Conservation (phyloP, 73 alveolate species). For the Paramecium primaurelia region DNA sequence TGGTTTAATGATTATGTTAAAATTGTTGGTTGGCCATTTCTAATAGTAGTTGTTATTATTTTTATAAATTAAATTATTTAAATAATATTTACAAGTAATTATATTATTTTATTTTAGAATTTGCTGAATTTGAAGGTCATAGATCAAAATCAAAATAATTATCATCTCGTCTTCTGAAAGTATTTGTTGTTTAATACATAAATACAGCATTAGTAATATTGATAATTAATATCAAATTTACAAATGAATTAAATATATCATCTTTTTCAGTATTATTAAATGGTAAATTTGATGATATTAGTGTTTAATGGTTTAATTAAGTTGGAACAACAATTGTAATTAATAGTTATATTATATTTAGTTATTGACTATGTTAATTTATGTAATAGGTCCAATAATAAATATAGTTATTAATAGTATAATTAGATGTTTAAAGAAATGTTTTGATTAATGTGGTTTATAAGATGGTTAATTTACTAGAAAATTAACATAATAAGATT, state of each 20-base stretch:
- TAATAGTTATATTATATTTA: background rate
- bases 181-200: background rate
- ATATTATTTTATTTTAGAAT: background rate
- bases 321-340: constrained; percentile 48
- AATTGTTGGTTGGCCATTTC: constrained; percentile 37
- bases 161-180: background rate
- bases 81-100: background rate
- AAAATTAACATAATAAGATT: constrained; percentile 17
- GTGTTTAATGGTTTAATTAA: constrained; percentile 31
- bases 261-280: background rate
- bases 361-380: constrained; percentile 30
- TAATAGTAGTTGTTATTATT: constrained; percentile 3
- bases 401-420: background rate
- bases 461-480: background rate
- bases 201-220: constrained; percentile 38
- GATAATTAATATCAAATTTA: background rate
- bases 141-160: constrained; percentile 19
- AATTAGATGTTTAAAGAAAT: background rate
- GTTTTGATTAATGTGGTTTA: background rate
- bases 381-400: background rate
- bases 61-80: background rate
- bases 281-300: constrained; percentile 48
- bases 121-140: constrained; percentile 50
- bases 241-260: background rate
- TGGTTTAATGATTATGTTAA: constrained; percentile 8